These are phyloP conservation scores for Lyophyllum semitale DNA, from an alignment of 768 basidiomycete species.

Conservation along the genomic window DNA sequence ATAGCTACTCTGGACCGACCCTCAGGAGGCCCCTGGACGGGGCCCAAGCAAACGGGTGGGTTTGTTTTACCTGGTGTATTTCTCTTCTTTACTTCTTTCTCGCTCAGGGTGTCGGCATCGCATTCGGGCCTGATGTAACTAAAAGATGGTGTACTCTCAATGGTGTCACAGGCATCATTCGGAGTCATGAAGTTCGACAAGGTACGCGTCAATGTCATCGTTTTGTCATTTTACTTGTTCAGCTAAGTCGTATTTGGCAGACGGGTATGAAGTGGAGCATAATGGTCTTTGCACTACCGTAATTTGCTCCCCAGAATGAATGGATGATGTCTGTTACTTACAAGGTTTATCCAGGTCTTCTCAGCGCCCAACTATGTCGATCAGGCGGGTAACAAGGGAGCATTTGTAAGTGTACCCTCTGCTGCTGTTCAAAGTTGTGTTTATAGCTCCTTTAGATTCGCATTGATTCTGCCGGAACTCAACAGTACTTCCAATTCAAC, in stretches of 20 bases:
- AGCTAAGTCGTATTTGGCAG: constrained; percentile 34
- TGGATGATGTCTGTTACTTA: constrained; percentile 11
- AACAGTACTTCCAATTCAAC: constrained; percentile 80
- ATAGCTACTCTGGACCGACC: constrained; percentile 94
- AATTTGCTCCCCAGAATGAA: constrained; percentile 19
- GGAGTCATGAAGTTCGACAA: constrained; percentile 96
- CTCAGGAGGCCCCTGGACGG: constrained; percentile 83
- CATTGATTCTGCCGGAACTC: constrained; percentile 74
- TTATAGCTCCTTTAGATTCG: constrained; percentile 58
- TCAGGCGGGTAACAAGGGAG: constrained; percentile 89
- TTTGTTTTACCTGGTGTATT: constrained; percentile 11
- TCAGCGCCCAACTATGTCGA: constrained; percentile 96
- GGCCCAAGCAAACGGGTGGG: constrained; percentile 94
- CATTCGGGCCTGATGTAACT: constrained; percentile 95
- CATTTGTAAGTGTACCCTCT: constrained; percentile 62
- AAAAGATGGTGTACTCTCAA: constrained; percentile 87
- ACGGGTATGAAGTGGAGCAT: constrained; percentile 95
- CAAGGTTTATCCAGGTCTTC: constrained; percentile 60
- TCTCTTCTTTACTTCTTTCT: constrained; percentile 15
- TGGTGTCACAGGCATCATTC: constrained; percentile 83
- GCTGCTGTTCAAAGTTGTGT: neutral
- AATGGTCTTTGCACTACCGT: constrained; percentile 93
- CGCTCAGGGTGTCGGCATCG: constrained; percentile 90
- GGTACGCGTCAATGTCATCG: constrained; percentile 39
- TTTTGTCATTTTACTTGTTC: neutral